Conservation (phyloP, 2,329 filamentous ascomycete species). For the Cordyceps cicadae region DNA sequence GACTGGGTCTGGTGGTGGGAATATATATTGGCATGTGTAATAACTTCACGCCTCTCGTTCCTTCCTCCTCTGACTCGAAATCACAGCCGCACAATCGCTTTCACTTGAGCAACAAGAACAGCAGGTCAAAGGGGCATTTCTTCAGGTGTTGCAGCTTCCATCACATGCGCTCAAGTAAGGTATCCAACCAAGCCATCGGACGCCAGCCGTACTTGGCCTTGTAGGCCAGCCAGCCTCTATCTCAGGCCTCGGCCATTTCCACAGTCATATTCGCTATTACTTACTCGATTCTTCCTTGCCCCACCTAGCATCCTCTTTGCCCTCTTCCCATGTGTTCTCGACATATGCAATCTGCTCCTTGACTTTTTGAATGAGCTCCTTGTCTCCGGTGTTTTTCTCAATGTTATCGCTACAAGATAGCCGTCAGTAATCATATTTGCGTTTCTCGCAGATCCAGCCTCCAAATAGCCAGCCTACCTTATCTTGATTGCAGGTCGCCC, state of each 20-base stretch:
- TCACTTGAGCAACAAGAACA: neutral
- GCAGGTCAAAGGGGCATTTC: neutral
- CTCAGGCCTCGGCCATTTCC: neutral
- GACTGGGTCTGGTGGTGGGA: neutral
- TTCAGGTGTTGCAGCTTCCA: neutral
- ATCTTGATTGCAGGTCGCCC: slow-evolving; percentile 86
- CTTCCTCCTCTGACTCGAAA: neutral
- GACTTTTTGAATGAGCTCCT: slow-evolving; percentile 67
- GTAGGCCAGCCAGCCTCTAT: neutral
- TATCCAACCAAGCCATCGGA: neutral
- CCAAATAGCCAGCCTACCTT: slow-evolving; percentile 33
- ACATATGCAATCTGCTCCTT: slow-evolving; percentile 81
- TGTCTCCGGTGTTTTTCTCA: slow-evolving; percentile 90
- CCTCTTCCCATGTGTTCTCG: slow-evolving; percentile 74
- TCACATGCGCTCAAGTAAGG: neutral
- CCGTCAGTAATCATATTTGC: slow-evolving; percentile 9
- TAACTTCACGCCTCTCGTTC: neutral
- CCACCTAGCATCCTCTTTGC: slow-evolving; percentile 80
- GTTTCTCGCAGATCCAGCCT: neutral
- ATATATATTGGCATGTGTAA: neutral
- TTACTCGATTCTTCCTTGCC: slow-evolving; percentile 39
- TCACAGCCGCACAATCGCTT: too few species aligned
- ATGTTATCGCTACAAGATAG: neutral
- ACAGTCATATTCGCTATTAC: neutral
- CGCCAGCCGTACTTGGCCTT: neutral